A percentile compares a stretch with the other conserved stretches of the same genome.
phyloP scores from a whole-genome alignment of 495 filamentous ascomycete species.

The Neurospora africana region DNA sequence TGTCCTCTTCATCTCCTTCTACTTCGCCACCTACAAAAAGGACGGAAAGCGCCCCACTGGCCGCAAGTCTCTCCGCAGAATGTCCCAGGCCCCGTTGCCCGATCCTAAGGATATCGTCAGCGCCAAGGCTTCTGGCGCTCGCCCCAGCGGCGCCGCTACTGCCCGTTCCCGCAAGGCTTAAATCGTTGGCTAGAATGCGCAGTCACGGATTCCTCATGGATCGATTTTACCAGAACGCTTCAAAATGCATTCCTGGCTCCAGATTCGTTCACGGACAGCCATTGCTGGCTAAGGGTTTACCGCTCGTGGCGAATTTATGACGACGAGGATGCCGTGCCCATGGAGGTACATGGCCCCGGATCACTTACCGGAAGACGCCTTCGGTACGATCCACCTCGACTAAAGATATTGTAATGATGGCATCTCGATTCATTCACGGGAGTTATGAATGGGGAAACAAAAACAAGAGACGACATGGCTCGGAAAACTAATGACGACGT shows the following conservation, averaged over 20 bases:
- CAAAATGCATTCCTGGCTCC: background rate
- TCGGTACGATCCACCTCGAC: background rate
- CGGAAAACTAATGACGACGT: conserved; percentile 18
- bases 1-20: conserved; percentile 97
- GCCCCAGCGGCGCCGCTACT: conserved; percentile 5
- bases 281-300: background rate
- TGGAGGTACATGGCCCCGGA: background rate
- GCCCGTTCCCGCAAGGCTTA: conserved; percentile 51
- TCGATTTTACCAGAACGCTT: background rate
- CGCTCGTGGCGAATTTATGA: background rate
- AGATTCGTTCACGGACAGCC: background rate
- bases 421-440: conserved; percentile 25
- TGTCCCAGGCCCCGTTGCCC: conserved; percentile 44
- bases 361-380: background rate
- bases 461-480: conserved; percentile 6
- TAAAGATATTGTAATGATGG: conserved; percentile 15
- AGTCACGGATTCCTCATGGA: background rate
- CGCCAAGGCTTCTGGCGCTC: conserved; percentile 8
- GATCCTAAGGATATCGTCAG: conserved; percentile 35
- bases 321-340: background rate
- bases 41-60: conserved; percentile 50
- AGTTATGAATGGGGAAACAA: conserved; percentile 21
- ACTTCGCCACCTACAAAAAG: conserved; percentile 94
- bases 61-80: conserved; percentile 45
- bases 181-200: conserved; percentile 3